Percentiles rank a stretch among this genome's conserved stretches.
Evolutionary conservation across 1,139 yeast species (phyloP).

Genomic region (Blastobotrys ciferrii): DNA sequence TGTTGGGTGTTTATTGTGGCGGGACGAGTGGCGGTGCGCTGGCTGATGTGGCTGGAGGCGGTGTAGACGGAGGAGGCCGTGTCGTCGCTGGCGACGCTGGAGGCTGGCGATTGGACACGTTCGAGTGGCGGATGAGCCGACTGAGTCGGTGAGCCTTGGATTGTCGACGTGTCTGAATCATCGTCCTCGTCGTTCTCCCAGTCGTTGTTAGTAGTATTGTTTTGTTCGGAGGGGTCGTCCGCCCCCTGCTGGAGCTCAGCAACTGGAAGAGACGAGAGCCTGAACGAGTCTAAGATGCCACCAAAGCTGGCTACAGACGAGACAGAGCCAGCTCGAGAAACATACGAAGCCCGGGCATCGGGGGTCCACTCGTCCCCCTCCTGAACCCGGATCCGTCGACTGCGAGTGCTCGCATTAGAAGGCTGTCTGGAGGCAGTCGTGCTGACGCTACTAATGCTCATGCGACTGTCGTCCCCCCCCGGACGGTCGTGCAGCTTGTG

Average conservation of each 20-base stretch:
- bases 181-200: slow-evolving; percentile 1
- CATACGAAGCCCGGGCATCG: slow-evolving; percentile 14
- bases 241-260: slow-evolving; percentile 7
- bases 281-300: slow-evolving; percentile 33
- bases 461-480: background rate
- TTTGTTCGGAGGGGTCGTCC: slow-evolving; percentile 1
- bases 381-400: slow-evolving; percentile 9
- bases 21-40: background rate
- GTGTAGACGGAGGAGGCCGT: slow-evolving; percentile 9
- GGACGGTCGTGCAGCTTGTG: slow-evolving; percentile 19
- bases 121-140: background rate
- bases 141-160: slow-evolving; percentile 1
- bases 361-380: slow-evolving; percentile 20
- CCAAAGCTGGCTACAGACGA: slow-evolving; percentile 19
- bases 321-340: slow-evolving; percentile 17
- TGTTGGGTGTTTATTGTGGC: slow-evolving; percentile 4
- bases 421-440: background rate
- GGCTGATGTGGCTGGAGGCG: slow-evolving; percentile 1
- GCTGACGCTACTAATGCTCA: slow-evolving; percentile 7
- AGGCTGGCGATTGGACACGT: slow-evolving; percentile 3
- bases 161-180: slow-evolving; percentile 5
- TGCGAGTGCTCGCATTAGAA: slow-evolving; percentile 3
- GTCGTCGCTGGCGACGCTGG: slow-evolving; percentile 7
- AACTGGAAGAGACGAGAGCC: slow-evolving; percentile 29
- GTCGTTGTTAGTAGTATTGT: background rate